Evolutionary conservation across 306 rosid genomes (phyloP).

Genomic region (Cucurbita moschata): DNA sequence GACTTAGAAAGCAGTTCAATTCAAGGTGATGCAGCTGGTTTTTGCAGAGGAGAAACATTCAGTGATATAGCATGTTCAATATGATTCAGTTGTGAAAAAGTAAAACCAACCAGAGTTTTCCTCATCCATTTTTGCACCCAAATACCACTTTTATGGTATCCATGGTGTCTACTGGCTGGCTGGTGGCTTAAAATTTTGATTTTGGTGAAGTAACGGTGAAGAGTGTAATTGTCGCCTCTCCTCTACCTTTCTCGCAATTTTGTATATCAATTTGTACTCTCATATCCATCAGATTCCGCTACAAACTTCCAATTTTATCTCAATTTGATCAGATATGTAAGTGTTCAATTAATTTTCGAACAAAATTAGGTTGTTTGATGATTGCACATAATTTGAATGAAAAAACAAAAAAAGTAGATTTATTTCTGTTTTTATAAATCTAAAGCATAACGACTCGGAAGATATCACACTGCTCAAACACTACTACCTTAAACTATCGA

Average conservation of each 20-base stretch:
- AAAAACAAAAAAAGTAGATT: no score
- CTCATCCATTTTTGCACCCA: not conserved
- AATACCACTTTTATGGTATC: not conserved
- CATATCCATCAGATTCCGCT: no score
- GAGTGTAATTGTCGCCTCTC: not conserved
- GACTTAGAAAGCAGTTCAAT: not conserved
- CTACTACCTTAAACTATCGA: no score
- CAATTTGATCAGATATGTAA: no score
- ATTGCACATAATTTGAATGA: no score
- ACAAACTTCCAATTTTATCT: no score
- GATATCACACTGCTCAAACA: no score
- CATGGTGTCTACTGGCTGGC: not conserved
- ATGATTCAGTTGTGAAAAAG: not conserved
- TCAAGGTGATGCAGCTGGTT: not conserved
- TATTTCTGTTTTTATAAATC: not conserved
- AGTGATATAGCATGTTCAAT: not conserved
- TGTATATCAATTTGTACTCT: no score
- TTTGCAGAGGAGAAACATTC: not conserved
- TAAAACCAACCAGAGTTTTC: not conserved
- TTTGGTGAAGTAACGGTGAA: not conserved
- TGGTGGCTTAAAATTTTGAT: not conserved
- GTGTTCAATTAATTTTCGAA: no score
- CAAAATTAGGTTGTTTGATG: no score
- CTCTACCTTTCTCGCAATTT: not conserved
- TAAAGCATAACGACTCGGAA: not conserved